phyloP scores from a whole-genome alignment of 371 early-diverging fungal genomes.

The Mucor velutinosus region DNA sequence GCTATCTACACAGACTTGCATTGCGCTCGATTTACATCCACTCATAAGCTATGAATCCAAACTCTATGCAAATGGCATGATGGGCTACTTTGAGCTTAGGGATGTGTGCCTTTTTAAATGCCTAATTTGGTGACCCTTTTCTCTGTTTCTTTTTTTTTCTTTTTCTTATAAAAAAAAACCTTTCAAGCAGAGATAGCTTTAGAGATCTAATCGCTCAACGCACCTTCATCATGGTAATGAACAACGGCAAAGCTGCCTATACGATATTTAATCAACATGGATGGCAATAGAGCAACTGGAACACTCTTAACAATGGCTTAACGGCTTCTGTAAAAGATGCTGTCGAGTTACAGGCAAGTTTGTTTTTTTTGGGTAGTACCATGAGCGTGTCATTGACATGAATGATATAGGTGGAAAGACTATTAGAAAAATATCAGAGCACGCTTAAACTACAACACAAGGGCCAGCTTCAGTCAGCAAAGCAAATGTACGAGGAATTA shows the following conservation, averaged over 20 bases:
- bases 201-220: not conserved
- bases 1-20: no score
- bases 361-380: not conserved
- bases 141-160: not conserved
- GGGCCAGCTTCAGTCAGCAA: slow-evolving; percentile 44
- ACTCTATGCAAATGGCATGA: no score
- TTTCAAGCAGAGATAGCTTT: no score
- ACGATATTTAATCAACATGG: not conserved
- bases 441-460: slow-evolving; percentile 55
- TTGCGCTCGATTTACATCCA: no score
- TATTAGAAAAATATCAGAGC: slow-evolving; percentile 49
- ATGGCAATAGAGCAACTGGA: slow-evolving; percentile 28
- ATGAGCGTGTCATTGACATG: not conserved
- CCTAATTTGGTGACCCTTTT: not conserved
- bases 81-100: not conserved
- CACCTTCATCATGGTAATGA: not conserved
- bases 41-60: no score
- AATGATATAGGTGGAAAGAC: slow-evolving; percentile 47
- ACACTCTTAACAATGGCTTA: slow-evolving; percentile 35
- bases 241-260: not conserved
- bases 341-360: slow-evolving; percentile 39
- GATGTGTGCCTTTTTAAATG: not conserved
- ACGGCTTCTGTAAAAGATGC: slow-evolving; percentile 27
- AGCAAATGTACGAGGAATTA: slow-evolving; percentile 45
- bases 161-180: not conserved